A percentile compares a stretch with the other conserved stretches of the same genome.
Conservation (phyloP, 2,329 filamentous ascomycete genomes). For the Penicillium sp. region DNA sequence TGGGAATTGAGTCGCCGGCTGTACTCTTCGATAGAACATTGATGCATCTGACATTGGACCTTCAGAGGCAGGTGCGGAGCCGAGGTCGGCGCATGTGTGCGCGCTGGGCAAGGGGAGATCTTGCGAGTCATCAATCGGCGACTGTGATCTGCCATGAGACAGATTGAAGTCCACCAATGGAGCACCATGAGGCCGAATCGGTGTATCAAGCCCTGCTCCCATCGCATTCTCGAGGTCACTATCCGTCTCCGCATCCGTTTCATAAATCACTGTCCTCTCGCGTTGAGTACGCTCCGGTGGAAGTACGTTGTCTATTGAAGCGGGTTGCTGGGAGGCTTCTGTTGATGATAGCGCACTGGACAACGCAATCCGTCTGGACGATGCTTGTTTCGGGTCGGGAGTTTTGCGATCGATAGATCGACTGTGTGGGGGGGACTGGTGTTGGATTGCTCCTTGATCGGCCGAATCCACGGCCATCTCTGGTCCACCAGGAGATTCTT, state of each 20-base stretch:
- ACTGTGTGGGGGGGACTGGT: slow-evolving; percentile 1
- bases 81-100: slow-evolving; percentile 25
- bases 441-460: slow-evolving; percentile 2
- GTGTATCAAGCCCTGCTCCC: slow-evolving; percentile 16
- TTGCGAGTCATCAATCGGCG: slow-evolving; percentile 32
- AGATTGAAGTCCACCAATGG: not conserved
- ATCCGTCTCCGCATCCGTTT: slow-evolving; percentile 46
- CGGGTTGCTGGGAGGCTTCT: not conserved
- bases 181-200: not conserved
- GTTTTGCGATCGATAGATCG: slow-evolving; percentile 1
- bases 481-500: slow-evolving; percentile 18
- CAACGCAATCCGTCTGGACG: not conserved
- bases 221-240: slow-evolving; percentile 32
- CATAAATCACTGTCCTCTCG: slow-evolving; percentile 42
- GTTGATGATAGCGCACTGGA: not conserved
- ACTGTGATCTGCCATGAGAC: slow-evolving; percentile 13
- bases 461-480: slow-evolving; percentile 7
- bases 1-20: slow-evolving; percentile 41
- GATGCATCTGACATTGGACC: slow-evolving; percentile 38
- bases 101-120: slow-evolving; percentile 33
- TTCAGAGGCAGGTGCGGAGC: slow-evolving; percentile 31
- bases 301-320: not conserved
- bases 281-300: slow-evolving; percentile 10
- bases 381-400: not conserved
- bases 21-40: slow-evolving; percentile 40